Evolutionary conservation across 768 basidiomycete genomes (phyloP).

Genomic region (Macrolepiota albuminosa): DNA sequence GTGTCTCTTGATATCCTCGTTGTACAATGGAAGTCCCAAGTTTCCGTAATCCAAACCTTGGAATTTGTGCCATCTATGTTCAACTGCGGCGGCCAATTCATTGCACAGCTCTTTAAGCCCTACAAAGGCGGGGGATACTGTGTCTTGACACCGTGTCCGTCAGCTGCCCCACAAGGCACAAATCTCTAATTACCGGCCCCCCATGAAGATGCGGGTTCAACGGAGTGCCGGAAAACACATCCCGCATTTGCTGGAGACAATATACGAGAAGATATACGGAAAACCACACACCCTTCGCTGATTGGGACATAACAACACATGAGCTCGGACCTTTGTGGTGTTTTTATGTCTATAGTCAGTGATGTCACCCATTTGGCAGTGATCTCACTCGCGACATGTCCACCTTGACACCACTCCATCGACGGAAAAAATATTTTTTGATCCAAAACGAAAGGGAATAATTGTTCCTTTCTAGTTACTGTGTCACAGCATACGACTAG

Average conservation of each 20-base stretch:
- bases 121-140: background rate
- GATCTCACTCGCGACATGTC: background rate
- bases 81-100: background rate
- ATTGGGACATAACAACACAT: background rate
- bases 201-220: slow-evolving; percentile 4
- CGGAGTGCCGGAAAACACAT: slow-evolving; percentile 5
- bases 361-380: slow-evolving; percentile 1
- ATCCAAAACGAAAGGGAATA: slow-evolving; percentile 4
- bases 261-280: background rate
- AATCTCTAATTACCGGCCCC: slow-evolving; percentile 9
- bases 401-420: background rate
- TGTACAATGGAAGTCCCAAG: background rate
- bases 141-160: background rate
- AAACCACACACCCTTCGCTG: background rate
- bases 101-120: background rate
- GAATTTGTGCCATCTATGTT: background rate
- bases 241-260: background rate
- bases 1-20: background rate
- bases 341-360: background rate
- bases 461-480: background rate
- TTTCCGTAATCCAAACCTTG: background rate
- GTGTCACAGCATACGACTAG: background rate
- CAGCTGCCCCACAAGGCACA: background rate
- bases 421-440: background rate
- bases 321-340: background rate